Evolutionary conservation across 2,329 filamentous ascomycete species (phyloP), one percentile per base, ranked within the genome.

Genomic region (Cladosporium sp.): DNA sequence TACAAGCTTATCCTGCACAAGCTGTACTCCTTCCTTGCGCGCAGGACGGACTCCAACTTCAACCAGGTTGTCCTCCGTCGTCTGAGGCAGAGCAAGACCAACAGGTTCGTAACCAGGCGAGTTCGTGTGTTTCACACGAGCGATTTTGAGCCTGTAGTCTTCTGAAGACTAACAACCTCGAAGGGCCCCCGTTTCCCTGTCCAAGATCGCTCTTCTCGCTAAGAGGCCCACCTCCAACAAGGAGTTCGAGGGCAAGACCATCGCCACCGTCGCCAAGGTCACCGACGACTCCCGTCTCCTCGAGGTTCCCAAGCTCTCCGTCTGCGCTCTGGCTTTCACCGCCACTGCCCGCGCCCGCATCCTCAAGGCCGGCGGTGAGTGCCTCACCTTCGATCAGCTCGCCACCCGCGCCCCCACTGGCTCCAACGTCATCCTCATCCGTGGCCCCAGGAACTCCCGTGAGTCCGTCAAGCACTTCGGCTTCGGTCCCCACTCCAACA

Each of bases 401-500:
- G 93, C 93, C 64, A 84, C 95, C 69, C 86, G 92, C 71, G 85
- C 91, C 66, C 93, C 93, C 62, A 98, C 92, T 64, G 93, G 93
- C 69, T 84, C 85, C 79, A 96, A 97, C 85, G 97, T 93, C 61
- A 81, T 98, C 66, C 85, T 97, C 68, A 86, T 98, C 72, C 88
- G 93, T 74, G 93, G 93, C 60, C 91, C 93, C 75, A 98, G 96
- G 89, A 97, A 97, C 78, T 75, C 89, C 66, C 86, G 93, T 72
- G 93, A 98, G 84, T 88, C 93, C 58, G 80, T 97, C 75, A 97
- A 95, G 87, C 94, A 98, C 81, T 98, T 98, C 72, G 93, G 94
- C 72, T 87, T 98, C 67, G 94, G 93, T 63, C 93, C 93, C 62
- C 93, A 98, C 84, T 91, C 84, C 76, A 80, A 95, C 86, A 98